Evolutionary conservation across 2,329 filamentous ascomycete genomes (phyloP).

Genomic region (Exophiala viscosa): DNA sequence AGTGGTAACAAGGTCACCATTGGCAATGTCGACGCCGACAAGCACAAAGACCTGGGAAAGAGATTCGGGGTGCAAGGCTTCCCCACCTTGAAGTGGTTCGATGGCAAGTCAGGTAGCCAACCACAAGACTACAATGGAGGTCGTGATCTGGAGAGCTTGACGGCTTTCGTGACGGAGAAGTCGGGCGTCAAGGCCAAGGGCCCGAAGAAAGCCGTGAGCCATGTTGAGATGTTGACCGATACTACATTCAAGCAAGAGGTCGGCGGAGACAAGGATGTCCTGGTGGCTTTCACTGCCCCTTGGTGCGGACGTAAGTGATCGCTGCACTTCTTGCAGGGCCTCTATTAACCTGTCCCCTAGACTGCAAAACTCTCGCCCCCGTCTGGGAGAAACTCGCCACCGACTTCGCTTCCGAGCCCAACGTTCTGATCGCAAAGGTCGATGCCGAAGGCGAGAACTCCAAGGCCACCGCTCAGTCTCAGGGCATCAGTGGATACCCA

Average conservation of each 20-base stretch:
- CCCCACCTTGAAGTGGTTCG: slow-evolving; percentile 96
- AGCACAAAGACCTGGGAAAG: slow-evolving; percentile 78
- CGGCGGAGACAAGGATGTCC: slow-evolving; percentile 80
- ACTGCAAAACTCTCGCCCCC: slow-evolving; percentile 94
- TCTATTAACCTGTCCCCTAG: slow-evolving; percentile 47
- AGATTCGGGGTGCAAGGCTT: slow-evolving; percentile 89
- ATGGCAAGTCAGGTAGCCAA: slow-evolving; percentile 77
- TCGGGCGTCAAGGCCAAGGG: slow-evolving; percentile 75
- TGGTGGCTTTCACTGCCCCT: slow-evolving; percentile 95
- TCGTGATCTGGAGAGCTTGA: slow-evolving; percentile 81
- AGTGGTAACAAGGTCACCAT: slow-evolving; percentile 75
- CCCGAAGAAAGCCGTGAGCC: slow-evolving; percentile 67
- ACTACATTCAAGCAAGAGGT: slow-evolving; percentile 70
- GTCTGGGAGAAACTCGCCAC: slow-evolving; percentile 82
- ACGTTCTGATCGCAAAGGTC: slow-evolving; percentile 87
- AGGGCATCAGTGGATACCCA: slow-evolving; percentile 81
- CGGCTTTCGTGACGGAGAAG: slow-evolving; percentile 78
- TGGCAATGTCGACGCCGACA: slow-evolving; percentile 93
- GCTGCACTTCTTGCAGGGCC: too few relatives aligned
- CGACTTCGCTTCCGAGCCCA: slow-evolving; percentile 72
- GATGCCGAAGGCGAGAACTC: slow-evolving; percentile 85
- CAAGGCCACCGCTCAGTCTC: slow-evolving; percentile 70
- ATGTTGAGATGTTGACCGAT: slow-evolving; percentile 77
- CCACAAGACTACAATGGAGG: slow-evolving; percentile 83
- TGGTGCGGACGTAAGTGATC: slow-evolving; percentile 90